Evolutionary conservation across 1,139 yeast species (phyloP).

Genomic region (Nadsonia starkeyi-henricii): DNA sequence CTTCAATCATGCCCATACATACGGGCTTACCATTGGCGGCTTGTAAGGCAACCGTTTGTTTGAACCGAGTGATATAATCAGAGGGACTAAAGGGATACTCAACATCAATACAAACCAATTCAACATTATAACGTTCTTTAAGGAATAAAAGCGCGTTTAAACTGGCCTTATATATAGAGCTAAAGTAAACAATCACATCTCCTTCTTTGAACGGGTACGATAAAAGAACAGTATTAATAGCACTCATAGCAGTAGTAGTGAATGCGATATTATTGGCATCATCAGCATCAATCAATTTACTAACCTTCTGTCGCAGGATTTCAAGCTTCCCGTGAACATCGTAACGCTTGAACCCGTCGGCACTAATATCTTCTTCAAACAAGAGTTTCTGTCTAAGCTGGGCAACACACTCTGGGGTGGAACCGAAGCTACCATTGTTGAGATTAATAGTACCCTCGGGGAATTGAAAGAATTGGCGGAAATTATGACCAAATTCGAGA

Average conservation of each 20-base stretch:
- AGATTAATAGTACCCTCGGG: background rate
- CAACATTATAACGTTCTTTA: constrained; percentile 30
- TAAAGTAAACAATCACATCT: constrained; percentile 39
- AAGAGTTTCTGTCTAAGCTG: background rate
- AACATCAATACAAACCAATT: constrained; percentile 31
- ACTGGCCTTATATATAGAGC: constrained; percentile 48
- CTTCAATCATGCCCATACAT: constrained; percentile 40
- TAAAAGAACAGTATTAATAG: constrained; percentile 40
- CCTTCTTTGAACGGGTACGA: constrained; percentile 38
- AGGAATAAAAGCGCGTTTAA: constrained; percentile 39
- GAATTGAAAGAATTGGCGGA: background rate
- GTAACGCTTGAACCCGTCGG: background rate
- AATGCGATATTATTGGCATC: background rate
- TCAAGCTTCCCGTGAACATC: background rate
- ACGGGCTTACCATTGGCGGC: constrained; percentile 17
- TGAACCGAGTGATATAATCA: constrained; percentile 33
- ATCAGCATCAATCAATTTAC: background rate
- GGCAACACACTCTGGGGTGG: background rate
- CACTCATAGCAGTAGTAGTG: background rate
- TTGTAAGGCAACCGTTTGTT: constrained; percentile 15
- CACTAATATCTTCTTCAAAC: background rate
- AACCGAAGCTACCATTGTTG: background rate
- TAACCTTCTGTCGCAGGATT: background rate
- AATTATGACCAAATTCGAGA: background rate
- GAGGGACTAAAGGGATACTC: constrained; percentile 37